Evolutionary conservation across 495 filamentous ascomycete species (phyloP).

Genomic region (Penicillium bovifimosum): DNA sequence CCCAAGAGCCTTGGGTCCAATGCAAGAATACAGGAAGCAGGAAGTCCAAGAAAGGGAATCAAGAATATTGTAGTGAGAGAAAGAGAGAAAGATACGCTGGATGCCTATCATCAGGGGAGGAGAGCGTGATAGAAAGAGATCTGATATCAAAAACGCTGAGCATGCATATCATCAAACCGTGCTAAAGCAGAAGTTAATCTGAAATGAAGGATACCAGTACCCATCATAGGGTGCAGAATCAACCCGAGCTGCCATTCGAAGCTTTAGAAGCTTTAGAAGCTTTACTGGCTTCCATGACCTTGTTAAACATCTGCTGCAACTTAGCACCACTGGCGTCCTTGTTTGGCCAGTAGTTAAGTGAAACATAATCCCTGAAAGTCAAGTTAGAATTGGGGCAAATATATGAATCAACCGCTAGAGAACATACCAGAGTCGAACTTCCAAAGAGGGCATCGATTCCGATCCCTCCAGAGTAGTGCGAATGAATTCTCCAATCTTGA

Average conservation of each 20-base stretch:
- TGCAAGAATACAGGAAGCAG: not conserved
- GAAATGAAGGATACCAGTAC: conserved; percentile 2
- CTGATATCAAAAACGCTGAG: conserved; percentile 10
- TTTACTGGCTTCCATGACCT: conserved; percentile 34
- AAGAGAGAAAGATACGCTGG: not conserved
- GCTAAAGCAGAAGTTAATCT: conserved; percentile 4
- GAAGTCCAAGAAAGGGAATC: not conserved
- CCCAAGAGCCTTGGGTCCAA: not conserved
- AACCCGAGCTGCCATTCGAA: conserved; percentile 25
- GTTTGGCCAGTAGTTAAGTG: conserved; percentile 47
- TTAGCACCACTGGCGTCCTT: conserved; percentile 40
- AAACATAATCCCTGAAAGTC: conserved; percentile 41
- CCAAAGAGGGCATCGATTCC: conserved; percentile 33
- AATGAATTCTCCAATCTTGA: conserved; percentile 48
- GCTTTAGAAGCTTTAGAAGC: conserved; percentile 26
- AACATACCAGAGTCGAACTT: conserved; percentile 46
- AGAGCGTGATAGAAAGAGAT: not conserved
- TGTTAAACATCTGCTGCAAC: conserved; percentile 47
- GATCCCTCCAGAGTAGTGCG: conserved; percentile 31
- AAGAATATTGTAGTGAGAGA: not conserved
- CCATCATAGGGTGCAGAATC: not conserved
- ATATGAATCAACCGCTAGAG: not conserved
- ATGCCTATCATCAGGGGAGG: conserved; percentile 1
- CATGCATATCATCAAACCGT: conserved; percentile 14
- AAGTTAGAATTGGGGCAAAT: not conserved